Base-by-base conservation (phyloP, 306 rosid genomes). In the Hippophae rhamnoides region DNA sequence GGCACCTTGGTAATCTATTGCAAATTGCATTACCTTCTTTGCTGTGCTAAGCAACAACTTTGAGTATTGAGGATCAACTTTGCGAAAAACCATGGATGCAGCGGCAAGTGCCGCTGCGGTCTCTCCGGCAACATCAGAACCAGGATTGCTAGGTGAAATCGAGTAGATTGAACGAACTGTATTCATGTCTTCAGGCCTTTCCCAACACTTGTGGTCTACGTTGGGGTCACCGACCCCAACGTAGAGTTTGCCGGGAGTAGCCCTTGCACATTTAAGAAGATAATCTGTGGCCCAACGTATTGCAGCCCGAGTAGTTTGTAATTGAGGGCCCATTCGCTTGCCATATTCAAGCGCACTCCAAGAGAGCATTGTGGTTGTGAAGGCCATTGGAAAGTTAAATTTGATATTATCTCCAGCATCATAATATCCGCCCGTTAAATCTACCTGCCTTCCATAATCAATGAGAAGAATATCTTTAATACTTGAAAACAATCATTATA, bases 341-440 rank as follows among this genome's bases (percentile, higher is more conserved):
- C 95, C 96, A 56, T 87, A 83, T 68, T 92, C 96, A 26, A 92
- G 54, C 11, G 86, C 55, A 43, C 78, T 57, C 96, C 98, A 92
- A 27, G 98, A 92, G n/a, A 87, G 64, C 96, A 92, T 78, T 8
- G 96, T 92, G 6, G 96, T 78, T 4, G 89, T 81, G 78, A 70
- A 92, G 1, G 98, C 98, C 98, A 92, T 87, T 26, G 98, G 98
- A 7, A 92, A 74, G 52, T 92, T 92, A 82, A 92, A 92, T 42
- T 92, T 92, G 5, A 92, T 84, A 26, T 92, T 92, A 82, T 92
- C 98, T 27, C 98, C 98, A 13, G 95, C 98, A 55, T 87, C 96
- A 63, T 92, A 83, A 74, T 92, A 92, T 2, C 96, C 98, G 54
- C 98, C 96, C 7, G 65, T 78, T 62, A 92, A 77, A 60, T 92